A percentile compares a stretch with the other conserved stretches of the same genome.
phyloP scores from a whole-genome alignment of 768 basidiomycete genomes.

The Boletus tylopilopsis region DNA sequence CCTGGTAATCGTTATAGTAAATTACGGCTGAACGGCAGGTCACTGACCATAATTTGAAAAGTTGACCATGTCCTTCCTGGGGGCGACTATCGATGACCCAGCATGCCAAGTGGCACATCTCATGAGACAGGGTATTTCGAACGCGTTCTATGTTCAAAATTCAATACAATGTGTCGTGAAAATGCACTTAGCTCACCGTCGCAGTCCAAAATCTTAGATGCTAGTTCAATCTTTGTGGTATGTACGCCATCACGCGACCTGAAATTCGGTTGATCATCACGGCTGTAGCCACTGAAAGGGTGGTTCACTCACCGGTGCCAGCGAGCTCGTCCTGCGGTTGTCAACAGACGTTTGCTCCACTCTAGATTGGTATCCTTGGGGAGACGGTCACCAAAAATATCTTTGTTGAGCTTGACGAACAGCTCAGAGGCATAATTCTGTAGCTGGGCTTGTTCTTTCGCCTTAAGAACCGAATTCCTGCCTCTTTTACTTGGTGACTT shows the following conservation, averaged over 20 bases:
- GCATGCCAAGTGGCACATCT: constrained; percentile 89
- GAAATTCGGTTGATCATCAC: constrained; percentile 1
- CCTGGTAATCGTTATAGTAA: constrained; percentile 34
- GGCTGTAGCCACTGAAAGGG: background rate
- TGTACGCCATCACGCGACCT: constrained; percentile 59
- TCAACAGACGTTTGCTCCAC: constrained; percentile 65
- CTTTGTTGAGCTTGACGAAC: constrained; percentile 57
- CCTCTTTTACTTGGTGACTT: constrained; percentile 21
- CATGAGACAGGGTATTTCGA: constrained; percentile 78
- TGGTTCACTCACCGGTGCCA: constrained; percentile 48
- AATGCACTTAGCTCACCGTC: constrained; percentile 46
- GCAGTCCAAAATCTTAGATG: constrained; percentile 74
- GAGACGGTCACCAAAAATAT: constrained; percentile 52
- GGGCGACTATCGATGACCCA: constrained; percentile 76
- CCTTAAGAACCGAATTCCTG: constrained; percentile 28
- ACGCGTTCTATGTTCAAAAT: constrained; percentile 56
- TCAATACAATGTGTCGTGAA: background rate
- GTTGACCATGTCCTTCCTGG: constrained; percentile 67
- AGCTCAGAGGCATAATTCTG: constrained; percentile 53
- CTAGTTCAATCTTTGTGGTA: constrained; percentile 69
- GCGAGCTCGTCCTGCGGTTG: constrained; percentile 68
- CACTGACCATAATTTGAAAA: constrained; percentile 69
- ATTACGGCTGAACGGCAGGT: background rate
- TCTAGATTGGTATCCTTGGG: constrained; percentile 53
- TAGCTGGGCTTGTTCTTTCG: constrained; percentile 42